Percentiles rank a stretch among this genome's conserved stretches.
Conservation (phyloP, 2,329 filamentous ascomycete species). For the Huntiella abstrusa region DNA sequence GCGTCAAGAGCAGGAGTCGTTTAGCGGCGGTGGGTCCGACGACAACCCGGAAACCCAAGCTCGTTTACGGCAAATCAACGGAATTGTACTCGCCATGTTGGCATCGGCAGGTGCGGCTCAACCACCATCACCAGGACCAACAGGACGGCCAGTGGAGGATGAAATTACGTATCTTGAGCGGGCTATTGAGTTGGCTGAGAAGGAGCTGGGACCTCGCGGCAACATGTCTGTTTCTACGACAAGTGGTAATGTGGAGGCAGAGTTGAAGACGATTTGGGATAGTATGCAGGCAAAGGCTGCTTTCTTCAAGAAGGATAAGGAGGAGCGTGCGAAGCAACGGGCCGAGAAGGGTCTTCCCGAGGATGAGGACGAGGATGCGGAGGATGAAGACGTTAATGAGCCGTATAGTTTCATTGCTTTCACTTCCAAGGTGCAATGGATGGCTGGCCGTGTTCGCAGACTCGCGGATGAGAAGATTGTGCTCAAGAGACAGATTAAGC, state of each 20-base stretch:
- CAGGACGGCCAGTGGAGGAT: conserved; percentile 39
- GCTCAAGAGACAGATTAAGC: conserved; percentile 79
- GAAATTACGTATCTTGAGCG: conserved; percentile 52
- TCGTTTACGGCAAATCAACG: conserved; percentile 43
- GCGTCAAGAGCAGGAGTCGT: conserved; percentile 34
- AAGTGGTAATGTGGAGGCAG: conserved; percentile 37
- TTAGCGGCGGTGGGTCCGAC: not conserved
- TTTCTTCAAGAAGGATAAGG: conserved; percentile 33
- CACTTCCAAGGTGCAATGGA: conserved; percentile 55
- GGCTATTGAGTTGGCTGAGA: conserved; percentile 17
- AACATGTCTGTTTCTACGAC: conserved; percentile 13
- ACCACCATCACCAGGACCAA: conserved; percentile 37
- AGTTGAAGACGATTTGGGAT: conserved; percentile 37
- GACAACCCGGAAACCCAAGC: conserved; percentile 26
- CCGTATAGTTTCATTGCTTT: conserved; percentile 59
- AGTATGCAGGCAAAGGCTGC: conserved; percentile 33
- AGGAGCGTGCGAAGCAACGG: conserved; percentile 32
- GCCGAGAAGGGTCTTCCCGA: conserved; percentile 37
- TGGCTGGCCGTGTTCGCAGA: conserved; percentile 57
- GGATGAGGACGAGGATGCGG: conserved; percentile 42
- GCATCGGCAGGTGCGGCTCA: conserved; percentile 27
- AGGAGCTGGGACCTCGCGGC: conserved; percentile 9
- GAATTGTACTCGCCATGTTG: conserved; percentile 42
- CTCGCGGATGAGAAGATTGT: conserved; percentile 79
- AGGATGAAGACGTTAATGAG: conserved; percentile 41